Percentiles rank a stretch among this genome's conserved stretches.
Evolutionary conservation across 176 grass and related monocot species (phyloP).

Genomic region (Rhynchospora tenuis): DNA sequence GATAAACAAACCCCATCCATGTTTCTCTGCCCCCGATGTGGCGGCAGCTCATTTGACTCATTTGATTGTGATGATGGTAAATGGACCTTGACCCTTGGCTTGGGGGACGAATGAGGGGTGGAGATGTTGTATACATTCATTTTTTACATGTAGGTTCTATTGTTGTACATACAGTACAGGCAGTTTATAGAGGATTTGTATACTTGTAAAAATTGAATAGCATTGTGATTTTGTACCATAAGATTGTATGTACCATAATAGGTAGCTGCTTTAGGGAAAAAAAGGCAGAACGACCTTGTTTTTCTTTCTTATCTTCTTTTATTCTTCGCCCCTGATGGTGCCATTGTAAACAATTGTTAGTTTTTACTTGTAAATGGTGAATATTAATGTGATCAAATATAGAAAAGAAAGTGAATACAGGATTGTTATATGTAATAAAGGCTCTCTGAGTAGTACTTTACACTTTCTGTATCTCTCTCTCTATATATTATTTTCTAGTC

Average conservation of each 20-base stretch:
- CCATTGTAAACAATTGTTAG: not conserved
- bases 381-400: not conserved
- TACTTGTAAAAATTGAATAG: not conserved
- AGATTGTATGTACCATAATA: not conserved
- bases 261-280: not conserved
- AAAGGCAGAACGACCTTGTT: not conserved
- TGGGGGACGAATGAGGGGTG: not conserved
- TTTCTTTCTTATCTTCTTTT: not conserved
- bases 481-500: no score
- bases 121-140: not conserved
- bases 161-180: conserved; percentile 3
- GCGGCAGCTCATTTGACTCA: conserved; percentile 28
- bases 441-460: not conserved
- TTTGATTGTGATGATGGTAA: conserved; percentile 2
- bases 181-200: not conserved
- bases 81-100: not conserved
- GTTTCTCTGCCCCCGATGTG: conserved; percentile 69
- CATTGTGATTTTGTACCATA: not conserved
- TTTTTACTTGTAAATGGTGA: not conserved
- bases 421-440: not conserved
- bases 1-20: conserved; percentile 39
- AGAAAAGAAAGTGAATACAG: not conserved
- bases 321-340: not conserved
- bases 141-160: not conserved
- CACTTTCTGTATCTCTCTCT: not conserved